Base-by-base conservation (phyloP, 805 yeast species). In the Lachancea lanzarotensis region DNA sequence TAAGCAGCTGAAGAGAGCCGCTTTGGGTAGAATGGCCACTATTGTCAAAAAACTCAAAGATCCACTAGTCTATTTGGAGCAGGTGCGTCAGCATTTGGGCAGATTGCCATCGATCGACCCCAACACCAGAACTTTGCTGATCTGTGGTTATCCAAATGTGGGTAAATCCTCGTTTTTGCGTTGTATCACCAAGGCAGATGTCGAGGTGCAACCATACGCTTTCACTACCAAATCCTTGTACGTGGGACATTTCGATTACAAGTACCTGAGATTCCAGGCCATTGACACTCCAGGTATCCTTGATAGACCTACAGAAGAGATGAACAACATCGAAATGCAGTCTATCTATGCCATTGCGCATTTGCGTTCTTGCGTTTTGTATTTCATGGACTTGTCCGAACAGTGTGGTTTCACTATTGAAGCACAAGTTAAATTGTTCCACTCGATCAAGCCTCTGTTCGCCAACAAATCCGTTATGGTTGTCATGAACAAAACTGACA, bases 271-370 rank as follows among this genome's bases (percentile, higher is more conserved):
- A 62, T 93, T 93, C 74, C 99, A 93, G 74, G 98, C 98, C 45
- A 93, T 93, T 63, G 99, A 93, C 70, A 93, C 98, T 32, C 98
- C 99, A 29, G 99, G 99, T 74, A 90, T 93, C 60, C 75, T 93
- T 66, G 99, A 93, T 70, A 82, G 98, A 68, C 98, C 98, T 49
- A 89, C 97, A 37, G 99, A 93, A 69, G 98, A 93, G 66, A 93
- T 93, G 99, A 93, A 93, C 75, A 93, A 93, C 70, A 93, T 93
- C 68, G 99, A 93, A 74, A 93, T 93, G 98, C 99, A 93, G 73
- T 85, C 95, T 41, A 93, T 93, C 62, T 93, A 93, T 62, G 98
- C 98, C 50, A 89, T 93, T 74, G 98, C 98, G 29, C 98, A 93
- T 70, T 79, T 93, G 68, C 81, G 98, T 66, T 90, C 98, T 25